phyloP scores from a whole-genome alignment of 768 basidiomycete species.

The Pisolithus tinctorius region DNA sequence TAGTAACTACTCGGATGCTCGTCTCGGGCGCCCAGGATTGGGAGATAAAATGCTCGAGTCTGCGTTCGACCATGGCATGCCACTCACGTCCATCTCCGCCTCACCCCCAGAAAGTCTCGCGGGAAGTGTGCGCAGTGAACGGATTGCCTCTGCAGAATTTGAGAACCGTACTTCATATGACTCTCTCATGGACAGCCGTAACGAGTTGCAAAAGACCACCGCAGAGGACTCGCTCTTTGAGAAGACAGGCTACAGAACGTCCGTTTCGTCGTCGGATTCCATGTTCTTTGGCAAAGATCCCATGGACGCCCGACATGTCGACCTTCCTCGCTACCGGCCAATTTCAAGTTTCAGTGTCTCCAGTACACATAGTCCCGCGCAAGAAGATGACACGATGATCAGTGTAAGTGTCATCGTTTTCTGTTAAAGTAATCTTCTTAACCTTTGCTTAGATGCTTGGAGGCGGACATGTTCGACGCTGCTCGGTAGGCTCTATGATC shows the following conservation, averaged over 20 bases:
- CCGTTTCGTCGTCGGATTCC: slow-evolving; percentile 46
- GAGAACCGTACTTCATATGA: slow-evolving; percentile 44
- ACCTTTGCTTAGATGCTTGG: slow-evolving; percentile 59
- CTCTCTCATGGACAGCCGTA: slow-evolving; percentile 57
- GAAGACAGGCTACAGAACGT: slow-evolving; percentile 47
- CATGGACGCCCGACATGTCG: slow-evolving; percentile 27
- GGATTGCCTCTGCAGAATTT: slow-evolving; percentile 11
- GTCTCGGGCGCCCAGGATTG: slow-evolving; percentile 63
- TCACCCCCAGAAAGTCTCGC: slow-evolving; percentile 48
- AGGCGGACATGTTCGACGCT: slow-evolving; percentile 66
- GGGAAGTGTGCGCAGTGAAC: slow-evolving; percentile 11
- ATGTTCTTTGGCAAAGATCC: slow-evolving; percentile 49
- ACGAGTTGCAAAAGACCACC: slow-evolving; percentile 25
- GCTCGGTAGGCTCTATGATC: slow-evolving; percentile 58
- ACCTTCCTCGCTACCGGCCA: slow-evolving; percentile 56
- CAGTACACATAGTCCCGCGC: slow-evolving; percentile 40
- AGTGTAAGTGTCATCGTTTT: slow-evolving; percentile 38
- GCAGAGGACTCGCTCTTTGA: slow-evolving; percentile 56
- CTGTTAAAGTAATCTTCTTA: slow-evolving; percentile 4
- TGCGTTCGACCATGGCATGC: slow-evolving; percentile 42
- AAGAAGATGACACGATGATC: slow-evolving; percentile 81
- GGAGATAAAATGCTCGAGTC: slow-evolving; percentile 88
- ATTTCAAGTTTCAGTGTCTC: slow-evolving; percentile 56
- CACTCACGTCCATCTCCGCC: slow-evolving; percentile 57
- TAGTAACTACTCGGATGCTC: slow-evolving; percentile 54